These are phyloP conservation scores for Pyrenula massariospora DNA, from an alignment of 495 filamentous ascomycete species.

Conservation along the genomic window DNA sequence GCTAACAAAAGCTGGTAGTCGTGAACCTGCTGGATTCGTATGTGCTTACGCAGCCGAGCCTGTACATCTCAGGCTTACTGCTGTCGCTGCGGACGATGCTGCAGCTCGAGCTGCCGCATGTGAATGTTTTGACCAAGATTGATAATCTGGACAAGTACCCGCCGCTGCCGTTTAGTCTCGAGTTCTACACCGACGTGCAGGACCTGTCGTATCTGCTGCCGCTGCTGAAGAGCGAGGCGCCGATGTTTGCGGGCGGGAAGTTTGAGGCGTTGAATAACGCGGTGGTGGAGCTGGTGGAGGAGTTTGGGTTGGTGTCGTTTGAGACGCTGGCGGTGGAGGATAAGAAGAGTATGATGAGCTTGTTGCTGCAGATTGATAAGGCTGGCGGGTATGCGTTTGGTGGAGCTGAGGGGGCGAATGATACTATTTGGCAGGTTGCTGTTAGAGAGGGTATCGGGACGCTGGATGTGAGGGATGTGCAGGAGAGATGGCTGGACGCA, in stretches of 20 bases:
- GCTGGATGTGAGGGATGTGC: slow-evolving; percentile 76
- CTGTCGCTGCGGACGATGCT: slow-evolving; percentile 92
- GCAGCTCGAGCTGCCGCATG: slow-evolving; percentile 87
- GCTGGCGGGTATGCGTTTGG: slow-evolving; percentile 92
- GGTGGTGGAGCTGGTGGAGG: slow-evolving; percentile 74
- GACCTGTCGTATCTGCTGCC: slow-evolving; percentile 78
- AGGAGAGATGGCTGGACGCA: slow-evolving; percentile 87
- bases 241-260: slow-evolving; percentile 27
- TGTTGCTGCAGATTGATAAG: slow-evolving; percentile 77
- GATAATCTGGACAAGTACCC: slow-evolving; percentile 76
- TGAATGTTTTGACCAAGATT: slow-evolving; percentile 96
- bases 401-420: slow-evolving; percentile 80
- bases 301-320: slow-evolving; percentile 79
- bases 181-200: slow-evolving; percentile 97
- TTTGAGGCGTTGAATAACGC: slow-evolving; percentile 76
- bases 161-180: slow-evolving; percentile 80
- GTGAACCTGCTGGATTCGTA: slow-evolving; percentile 88
- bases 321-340: slow-evolving; percentile 94
- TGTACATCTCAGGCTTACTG: slow-evolving; percentile 88
- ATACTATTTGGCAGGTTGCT: slow-evolving; percentile 86
- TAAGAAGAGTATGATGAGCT: slow-evolving; percentile 86
- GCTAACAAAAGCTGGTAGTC: slow-evolving; percentile 61
- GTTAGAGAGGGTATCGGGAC: slow-evolving; percentile 73
- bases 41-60: slow-evolving; percentile 77
- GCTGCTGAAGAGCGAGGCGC: slow-evolving; percentile 35